These are phyloP conservation scores for Boletus sp. DNA, from an alignment of 768 basidiomycete species.

Conservation along the genomic window DNA sequence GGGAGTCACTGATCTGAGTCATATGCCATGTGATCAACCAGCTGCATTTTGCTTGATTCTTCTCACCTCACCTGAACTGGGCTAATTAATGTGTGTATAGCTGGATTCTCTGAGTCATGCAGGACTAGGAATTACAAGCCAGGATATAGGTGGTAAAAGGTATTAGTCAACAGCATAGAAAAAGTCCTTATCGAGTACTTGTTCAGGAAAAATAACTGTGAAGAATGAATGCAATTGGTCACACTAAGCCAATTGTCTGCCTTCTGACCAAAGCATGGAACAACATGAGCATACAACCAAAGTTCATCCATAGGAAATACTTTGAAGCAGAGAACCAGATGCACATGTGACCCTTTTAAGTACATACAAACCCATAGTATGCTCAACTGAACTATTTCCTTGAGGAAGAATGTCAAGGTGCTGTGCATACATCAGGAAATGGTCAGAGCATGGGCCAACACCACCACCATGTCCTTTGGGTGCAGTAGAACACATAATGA, in stretches of 20 bases:
- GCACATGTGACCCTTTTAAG: background rate
- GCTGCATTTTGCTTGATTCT: too few relatives aligned
- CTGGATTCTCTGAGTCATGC: too few relatives aligned
- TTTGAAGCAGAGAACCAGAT: background rate
- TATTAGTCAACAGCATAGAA: too few relatives aligned
- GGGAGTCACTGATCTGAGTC: too few relatives aligned
- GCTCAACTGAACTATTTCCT: background rate
- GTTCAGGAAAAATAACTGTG: slow-evolving; percentile 3
- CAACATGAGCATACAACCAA: slow-evolving; percentile 3
- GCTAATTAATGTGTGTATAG: too few relatives aligned
- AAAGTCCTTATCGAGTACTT: background rate
- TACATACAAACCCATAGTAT: background rate
- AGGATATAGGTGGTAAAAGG: too few relatives aligned
- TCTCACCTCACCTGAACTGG: too few relatives aligned
- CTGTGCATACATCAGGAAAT: background rate
- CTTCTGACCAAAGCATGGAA: slow-evolving; percentile 1
- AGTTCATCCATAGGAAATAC: slow-evolving; percentile 9
- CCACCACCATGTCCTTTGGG: too few relatives aligned
- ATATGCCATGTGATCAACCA: too few relatives aligned
- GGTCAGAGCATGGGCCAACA: too few relatives aligned
- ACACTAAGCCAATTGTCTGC: background rate
- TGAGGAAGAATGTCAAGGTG: background rate
- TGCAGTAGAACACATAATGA: too few relatives aligned
- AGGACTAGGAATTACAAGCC: too few relatives aligned
- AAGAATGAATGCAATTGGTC: slow-evolving; percentile 1